Conservation (phyloP, 75 land plant genomes). For the Selaginella tamariscina region DNA sequence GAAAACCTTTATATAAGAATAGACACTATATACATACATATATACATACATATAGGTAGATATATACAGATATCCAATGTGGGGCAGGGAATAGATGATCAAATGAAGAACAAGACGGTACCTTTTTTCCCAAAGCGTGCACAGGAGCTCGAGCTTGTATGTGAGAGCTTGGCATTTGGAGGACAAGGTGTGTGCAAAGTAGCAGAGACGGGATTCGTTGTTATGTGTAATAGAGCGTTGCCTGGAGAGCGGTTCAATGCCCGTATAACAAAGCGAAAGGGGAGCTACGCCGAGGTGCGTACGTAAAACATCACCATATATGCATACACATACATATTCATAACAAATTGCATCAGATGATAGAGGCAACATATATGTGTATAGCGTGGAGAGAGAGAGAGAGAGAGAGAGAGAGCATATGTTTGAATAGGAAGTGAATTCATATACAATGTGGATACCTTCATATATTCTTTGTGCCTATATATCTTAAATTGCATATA, state of each 20-base stretch:
- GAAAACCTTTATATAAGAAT: too few species aligned
- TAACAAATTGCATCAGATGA: too few species aligned
- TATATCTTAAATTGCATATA: too few species aligned
- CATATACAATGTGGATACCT: too few species aligned
- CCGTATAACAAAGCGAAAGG: constrained; percentile 61
- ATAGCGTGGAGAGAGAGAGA: background rate
- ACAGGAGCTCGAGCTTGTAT: constrained; percentile 70
- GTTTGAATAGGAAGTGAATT: constrained; percentile 2
- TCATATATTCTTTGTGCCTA: too few species aligned
- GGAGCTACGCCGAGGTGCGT: constrained; percentile 85
- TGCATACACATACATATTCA: background rate
- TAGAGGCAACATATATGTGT: background rate
- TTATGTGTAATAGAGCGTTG: constrained; percentile 79
- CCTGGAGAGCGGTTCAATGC: constrained; percentile 88
- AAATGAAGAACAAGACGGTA: background rate
- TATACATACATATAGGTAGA: too few species aligned
- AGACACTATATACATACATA: too few species aligned
- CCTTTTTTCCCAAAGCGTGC: constrained; percentile 50
- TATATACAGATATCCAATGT: too few species aligned
- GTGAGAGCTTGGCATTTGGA: constrained; percentile 81
- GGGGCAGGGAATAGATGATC: too few species aligned
- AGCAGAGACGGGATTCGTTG: constrained; percentile 65
- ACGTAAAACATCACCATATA: background rate
- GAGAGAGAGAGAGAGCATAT: constrained; percentile 9
- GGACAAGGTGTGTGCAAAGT: constrained; percentile 90